These are phyloP conservation scores for Yarrowia sp. DNA, from an alignment of 805 yeast genomes.

Conservation along the genomic window DNA sequence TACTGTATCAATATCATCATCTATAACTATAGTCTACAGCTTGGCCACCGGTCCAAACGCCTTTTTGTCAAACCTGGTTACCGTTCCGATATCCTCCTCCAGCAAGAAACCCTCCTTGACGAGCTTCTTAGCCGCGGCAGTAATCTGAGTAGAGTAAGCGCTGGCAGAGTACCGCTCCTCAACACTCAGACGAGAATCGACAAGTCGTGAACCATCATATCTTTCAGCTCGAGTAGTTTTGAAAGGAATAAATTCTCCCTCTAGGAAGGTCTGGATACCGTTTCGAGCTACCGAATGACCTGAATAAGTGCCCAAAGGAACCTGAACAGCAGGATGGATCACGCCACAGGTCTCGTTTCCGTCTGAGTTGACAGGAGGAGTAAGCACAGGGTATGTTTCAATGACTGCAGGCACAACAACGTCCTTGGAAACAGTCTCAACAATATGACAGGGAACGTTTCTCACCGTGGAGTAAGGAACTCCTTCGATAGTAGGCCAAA, in stretches of 20 bases:
- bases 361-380: constrained; percentile 15
- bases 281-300: constrained; percentile 12
- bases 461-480: neutral
- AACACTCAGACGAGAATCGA: neutral
- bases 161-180: neutral
- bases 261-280: constrained; percentile 16
- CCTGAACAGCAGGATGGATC: constrained; percentile 10
- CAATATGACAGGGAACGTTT: neutral
- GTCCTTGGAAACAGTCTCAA: neutral
- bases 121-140: constrained; percentile 1
- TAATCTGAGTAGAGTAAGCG: neutral
- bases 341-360: constrained; percentile 19
- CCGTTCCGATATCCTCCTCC: neutral
- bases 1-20: no score
- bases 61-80: constrained; percentile 10
- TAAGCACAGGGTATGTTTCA: constrained; percentile 4
- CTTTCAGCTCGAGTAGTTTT: neutral
- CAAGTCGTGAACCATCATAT: neutral
- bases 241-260: constrained; percentile 18
- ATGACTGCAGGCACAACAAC: neutral
- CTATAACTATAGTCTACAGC: neutral
- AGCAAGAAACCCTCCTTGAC: neutral
- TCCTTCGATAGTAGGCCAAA: constrained; percentile 1
- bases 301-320: constrained; percentile 18
- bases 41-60: neutral